Base-by-base conservation (phyloP, 768 basidiomycete genomes). In the Mycena albidolilacea region DNA sequence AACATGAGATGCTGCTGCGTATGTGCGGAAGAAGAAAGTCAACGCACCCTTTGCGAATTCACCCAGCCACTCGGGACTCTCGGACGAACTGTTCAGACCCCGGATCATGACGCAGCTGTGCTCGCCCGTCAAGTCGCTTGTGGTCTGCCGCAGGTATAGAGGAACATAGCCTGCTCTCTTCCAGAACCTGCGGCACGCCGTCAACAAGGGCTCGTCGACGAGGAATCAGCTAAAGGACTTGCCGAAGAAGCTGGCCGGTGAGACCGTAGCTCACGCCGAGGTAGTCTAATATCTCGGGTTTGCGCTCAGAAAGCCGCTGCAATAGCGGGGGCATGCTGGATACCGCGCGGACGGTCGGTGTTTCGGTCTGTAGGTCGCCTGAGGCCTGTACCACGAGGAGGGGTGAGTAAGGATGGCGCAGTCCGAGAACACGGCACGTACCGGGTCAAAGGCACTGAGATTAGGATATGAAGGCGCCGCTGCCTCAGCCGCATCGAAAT, bases 241-340 rank as follows among this genome's bases (percentile, higher is more conserved):
- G 92, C 92, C 93, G 86, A 50, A 99, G 88, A 1, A 99, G 86
- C 74, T 90, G 92, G 7, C 95, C 89, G 0, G 97, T 98, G 62
- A 99, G 85, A 7, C 98, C 98, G 80, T 97, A 99, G 15, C 96
- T 97, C 3, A 98, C 97, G 57, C 98, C 97, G 7, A 99, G 86
- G 79, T 97, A 99, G 82, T 99, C 97, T 30, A 99, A 86, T 39
- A 83, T 86, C 79, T 98, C 97, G 0, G 97, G 97, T 81, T 93
- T 94, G 41, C 94, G 89, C 79, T 98, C 97, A 1, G 94, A 91
- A 5, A 99, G 87, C 4, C 96, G 91, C 78, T 97, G 96, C 1
- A 99, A 88, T 5, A 99, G 88, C 0, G 97, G 97, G 0, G 97
- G 97, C 95, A 99, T 98, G 50, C 90, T 88, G 7, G 87, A 83